Base-by-base conservation (phyloP, 805 yeast genomes). In the Candida palmyrensis region DNA sequence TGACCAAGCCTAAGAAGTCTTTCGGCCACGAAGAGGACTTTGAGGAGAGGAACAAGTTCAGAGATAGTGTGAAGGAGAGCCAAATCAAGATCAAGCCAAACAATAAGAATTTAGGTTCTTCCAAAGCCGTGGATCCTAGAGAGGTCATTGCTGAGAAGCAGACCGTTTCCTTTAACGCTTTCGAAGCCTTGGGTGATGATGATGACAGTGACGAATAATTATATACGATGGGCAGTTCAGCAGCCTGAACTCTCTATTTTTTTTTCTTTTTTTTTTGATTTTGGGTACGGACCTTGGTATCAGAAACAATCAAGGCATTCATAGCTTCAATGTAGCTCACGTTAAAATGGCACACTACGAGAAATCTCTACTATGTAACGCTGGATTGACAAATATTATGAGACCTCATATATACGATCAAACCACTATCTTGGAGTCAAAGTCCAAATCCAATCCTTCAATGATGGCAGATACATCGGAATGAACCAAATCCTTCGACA, bases 71-170 rank as follows among this genome's bases (percentile, higher is more conserved):
- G 33, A 72, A 70, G 52, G 79, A 76, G 38, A 51, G 72, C 17
- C 29, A 24, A 14, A 51, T 77, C 41, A 79, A 68, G 48, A 79
- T 73, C 38, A 79, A 73, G 53, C 84, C 90, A 38, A 80, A 77
- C 61, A 79, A 77, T 56, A 81, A 82, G 55, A 80, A 80, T 55
- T 77, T 82, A 54, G 76, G 85, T 6, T 76, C 85, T 12, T 75
- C 83, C 26, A 81, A 78, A 58, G 81, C 87, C 16, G 82, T 75
- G 30, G 88, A 82, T 49, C 67, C 83, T 14, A 75, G 81, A 54
- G 90, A 83, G 54, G 70, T 78, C 39, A 67, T 75, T 47, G 77
- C 86, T 25, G 86, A 79, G 42, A 75, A 79, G 42, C 82, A 75
- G 41, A 75, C 76, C 40, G 68, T 69, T 27, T 68, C 75, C 14